phyloP scores from a whole-genome alignment of 768 basidiomycete genomes.

The Mrakia blollopis region DNA sequence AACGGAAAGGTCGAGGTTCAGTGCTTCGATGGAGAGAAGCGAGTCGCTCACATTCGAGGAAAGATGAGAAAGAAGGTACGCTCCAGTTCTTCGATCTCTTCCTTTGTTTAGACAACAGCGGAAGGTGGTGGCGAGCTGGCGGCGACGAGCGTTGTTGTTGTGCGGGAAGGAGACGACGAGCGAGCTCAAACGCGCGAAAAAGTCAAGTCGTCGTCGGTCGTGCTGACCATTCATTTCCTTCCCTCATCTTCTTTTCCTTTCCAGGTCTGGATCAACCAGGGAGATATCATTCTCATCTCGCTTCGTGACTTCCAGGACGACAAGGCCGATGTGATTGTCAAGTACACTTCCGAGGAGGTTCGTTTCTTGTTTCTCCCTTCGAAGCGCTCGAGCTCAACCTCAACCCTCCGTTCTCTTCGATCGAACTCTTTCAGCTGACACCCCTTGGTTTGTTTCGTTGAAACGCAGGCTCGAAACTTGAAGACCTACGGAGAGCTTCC shows the following conservation, averaged over 20 bases:
- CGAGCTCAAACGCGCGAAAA: background rate
- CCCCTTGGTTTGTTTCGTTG: background rate
- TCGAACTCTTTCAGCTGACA: background rate
- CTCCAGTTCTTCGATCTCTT: background rate
- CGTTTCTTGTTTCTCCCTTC: background rate
- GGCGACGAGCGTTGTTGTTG: background rate
- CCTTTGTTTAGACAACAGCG: too few relatives aligned
- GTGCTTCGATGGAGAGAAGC: slow-evolving; percentile 97
- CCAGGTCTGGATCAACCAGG: slow-evolving; percentile 98
- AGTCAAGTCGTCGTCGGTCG: background rate
- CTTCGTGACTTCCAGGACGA: slow-evolving; percentile 98
- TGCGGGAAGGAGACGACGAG: background rate
- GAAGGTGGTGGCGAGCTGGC: background rate
- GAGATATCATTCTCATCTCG: slow-evolving; percentile 90
- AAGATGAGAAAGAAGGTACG: slow-evolving; percentile 98
- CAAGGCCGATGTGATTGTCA: slow-evolving; percentile 98
- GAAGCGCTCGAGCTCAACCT: slow-evolving; percentile 18
- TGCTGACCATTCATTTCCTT: background rate
- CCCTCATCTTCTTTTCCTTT: background rate
- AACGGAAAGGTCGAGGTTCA: slow-evolving; percentile 93
- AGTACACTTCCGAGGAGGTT: slow-evolving; percentile 88
- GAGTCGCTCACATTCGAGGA: slow-evolving; percentile 94
- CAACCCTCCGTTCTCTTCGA: slow-evolving; percentile 50
- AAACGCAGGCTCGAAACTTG: slow-evolving; percentile 52
- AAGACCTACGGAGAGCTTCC: slow-evolving; percentile 98